These are phyloP conservation scores for Dioscorea cayenensis DNA, from an alignment of 116 monocot species.

Conservation along the genomic window DNA sequence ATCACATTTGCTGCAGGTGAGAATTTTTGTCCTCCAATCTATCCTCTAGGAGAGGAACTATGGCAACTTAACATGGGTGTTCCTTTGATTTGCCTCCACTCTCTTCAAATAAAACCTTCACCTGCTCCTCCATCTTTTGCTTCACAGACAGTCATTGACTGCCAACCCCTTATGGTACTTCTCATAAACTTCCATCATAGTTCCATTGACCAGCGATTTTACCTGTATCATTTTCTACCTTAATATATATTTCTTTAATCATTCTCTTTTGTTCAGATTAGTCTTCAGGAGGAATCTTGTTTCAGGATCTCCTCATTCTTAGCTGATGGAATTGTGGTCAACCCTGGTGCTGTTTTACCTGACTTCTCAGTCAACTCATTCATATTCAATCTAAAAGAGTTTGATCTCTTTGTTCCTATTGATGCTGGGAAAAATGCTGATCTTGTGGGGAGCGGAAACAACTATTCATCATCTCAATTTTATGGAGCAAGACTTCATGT, in stretches of 20 bases:
- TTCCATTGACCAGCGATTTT: slow-evolving; percentile 1
- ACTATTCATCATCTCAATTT: slow-evolving; percentile 36
- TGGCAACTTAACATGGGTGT: slow-evolving; percentile 30
- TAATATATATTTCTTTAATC: slow-evolving; percentile 1
- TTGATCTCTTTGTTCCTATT: slow-evolving; percentile 83
- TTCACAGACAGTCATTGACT: slow-evolving; percentile 80
- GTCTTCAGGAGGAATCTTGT: slow-evolving; percentile 95
- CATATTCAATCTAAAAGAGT: slow-evolving; percentile 60
- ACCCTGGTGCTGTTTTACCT: slow-evolving; percentile 61
- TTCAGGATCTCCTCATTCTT: slow-evolving; percentile 89
- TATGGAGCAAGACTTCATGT: slow-evolving; percentile 92
- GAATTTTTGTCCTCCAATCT: slow-evolving; percentile 88
- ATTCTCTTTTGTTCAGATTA: slow-evolving; percentile 43
- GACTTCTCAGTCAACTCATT: slow-evolving; percentile 80
- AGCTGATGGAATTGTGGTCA: slow-evolving; percentile 86
- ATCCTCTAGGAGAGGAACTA: slow-evolving; percentile 64
- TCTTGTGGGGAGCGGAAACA: slow-evolving; percentile 11
- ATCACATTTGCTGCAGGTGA: slow-evolving; percentile 32
- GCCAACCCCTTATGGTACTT: slow-evolving; percentile 83
- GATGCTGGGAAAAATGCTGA: slow-evolving; percentile 27
- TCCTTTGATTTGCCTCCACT: slow-evolving; percentile 79
- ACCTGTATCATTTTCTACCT: background rate
- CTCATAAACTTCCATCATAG: background rate
- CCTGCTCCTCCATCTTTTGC: slow-evolving; percentile 83
- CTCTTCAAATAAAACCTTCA: slow-evolving; percentile 87